Base-by-base conservation (phyloP, 2,329 filamentous ascomycete genomes). In the Alternaria sp. region DNA sequence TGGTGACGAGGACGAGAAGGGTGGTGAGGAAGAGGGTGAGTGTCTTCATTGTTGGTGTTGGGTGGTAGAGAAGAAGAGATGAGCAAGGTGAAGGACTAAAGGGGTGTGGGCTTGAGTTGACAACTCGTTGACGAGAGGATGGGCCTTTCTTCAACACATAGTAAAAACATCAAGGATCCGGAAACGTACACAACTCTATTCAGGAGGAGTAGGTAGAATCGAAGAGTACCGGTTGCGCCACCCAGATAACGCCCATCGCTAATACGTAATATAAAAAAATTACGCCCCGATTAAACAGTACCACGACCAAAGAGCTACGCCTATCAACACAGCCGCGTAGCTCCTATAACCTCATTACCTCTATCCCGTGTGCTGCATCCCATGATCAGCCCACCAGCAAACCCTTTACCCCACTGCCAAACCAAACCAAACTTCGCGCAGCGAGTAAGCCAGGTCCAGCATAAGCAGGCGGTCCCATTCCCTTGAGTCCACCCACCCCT, bases 381-480 rank as follows among this genome's bases (percentile, higher is more conserved):
- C 23, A 14, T 26, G 17, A 34, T 50, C 36, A 56, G 3, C 52
- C 52, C 11, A 42, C 34, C 21, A 71, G 51, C 21, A 70, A 7
- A 2, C 60, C 59, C 57, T 68, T 69, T 1, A 67, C 62, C 11
- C 62, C 67, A n/a, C 58, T 55, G 0, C 61, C 65, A 13, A 65
- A 58, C 71, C 72, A 72, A 6, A 74, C 48, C 36, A 75, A 14
- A 10, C 40, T 53, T 34, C 72, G 61, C 41, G 65, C 73, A 17
- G 70, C 52, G 28, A 76, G 40, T 31, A 76, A 14, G 21, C 65
- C 69, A 21, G 73, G 73, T 0, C 73, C 72, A 23, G 71, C 71
- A 45, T 72, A 61, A 3, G 68, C 66, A 2, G 61, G 60, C 1
- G 58, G 55, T 6, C 57, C 46, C 24, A 66, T 42, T 0, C 62